These are phyloP conservation scores for Fusarium tupiense DNA, from an alignment of 2,329 filamentous ascomycete species.

Conservation along the genomic window DNA sequence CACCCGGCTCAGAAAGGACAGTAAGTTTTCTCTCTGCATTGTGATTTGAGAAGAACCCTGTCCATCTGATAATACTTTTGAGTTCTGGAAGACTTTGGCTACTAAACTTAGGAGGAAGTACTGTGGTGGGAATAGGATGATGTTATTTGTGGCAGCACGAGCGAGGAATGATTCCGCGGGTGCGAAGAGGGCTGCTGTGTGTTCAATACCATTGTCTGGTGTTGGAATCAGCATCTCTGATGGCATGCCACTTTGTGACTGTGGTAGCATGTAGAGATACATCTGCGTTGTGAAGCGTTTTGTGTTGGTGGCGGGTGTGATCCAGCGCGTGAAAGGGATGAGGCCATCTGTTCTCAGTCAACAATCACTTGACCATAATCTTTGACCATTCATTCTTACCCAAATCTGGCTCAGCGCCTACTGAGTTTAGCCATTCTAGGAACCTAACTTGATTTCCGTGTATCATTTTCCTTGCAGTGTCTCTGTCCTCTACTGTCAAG, in stretches of 20 bases:
- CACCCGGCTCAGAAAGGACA: conserved; percentile 60
- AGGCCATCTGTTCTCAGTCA: conserved; percentile 62
- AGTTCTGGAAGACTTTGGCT: conserved; percentile 59
- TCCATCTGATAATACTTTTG: conserved; percentile 40
- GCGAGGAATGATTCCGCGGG: conserved; percentile 75
- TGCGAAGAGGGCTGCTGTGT: conserved; percentile 82
- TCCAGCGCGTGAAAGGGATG: conserved; percentile 89
- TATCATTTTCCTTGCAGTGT: conserved; percentile 73
- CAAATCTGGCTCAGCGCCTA: conserved; percentile 71
- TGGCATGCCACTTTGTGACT: conserved; percentile 41
- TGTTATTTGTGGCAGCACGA: conserved; percentile 68
- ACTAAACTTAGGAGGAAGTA: conserved; percentile 76
- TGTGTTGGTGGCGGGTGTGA: conserved; percentile 78
- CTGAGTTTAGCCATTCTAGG: conserved; percentile 66
- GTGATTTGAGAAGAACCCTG: conserved; percentile 50
- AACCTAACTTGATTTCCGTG: conserved; percentile 75
- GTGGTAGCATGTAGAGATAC: conserved; percentile 91
- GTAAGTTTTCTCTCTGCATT: conserved; percentile 61
- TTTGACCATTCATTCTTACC: conserved; percentile 56
- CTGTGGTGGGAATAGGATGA: conserved; percentile 92
- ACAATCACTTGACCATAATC: neutral
- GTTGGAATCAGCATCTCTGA: conserved; percentile 70
- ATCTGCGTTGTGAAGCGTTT: conserved; percentile 94
- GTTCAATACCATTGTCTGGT: conserved; percentile 73
- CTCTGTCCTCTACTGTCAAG: conserved; percentile 67